A percentile compares a stretch with the other conserved stretches of the same genome.
These are phyloP conservation scores for Mortierella sp. DNA, from an alignment of 371 early-diverging fungal genomes.

Conservation along the genomic window DNA sequence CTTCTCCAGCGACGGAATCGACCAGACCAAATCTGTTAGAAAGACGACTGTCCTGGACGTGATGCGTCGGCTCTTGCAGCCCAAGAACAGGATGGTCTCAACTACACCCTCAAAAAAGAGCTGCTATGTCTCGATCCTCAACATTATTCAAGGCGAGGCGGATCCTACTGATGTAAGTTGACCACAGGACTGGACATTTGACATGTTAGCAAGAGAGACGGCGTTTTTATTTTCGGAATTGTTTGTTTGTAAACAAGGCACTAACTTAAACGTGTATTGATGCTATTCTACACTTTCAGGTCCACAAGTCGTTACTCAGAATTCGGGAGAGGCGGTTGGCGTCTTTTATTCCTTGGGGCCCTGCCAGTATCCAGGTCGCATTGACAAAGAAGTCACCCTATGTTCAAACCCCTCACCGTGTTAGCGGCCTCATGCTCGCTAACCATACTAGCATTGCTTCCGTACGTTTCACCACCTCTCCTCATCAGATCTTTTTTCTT, in stretches of 20 bases:
- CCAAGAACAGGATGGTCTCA: conserved; percentile 98
- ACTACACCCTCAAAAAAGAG: conserved; percentile 90
- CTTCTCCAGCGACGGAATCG: conserved; percentile 96
- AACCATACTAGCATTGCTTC: conserved; percentile 98
- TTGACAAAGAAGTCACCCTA: conserved; percentile 95
- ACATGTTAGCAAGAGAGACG: not conserved
- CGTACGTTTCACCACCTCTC: conserved; percentile 61
- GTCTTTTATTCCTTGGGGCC: conserved; percentile 99
- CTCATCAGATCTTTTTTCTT: too few species aligned
- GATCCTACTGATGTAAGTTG: conserved; percentile 94
- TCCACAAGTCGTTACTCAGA: conserved; percentile 96
- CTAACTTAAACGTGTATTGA: not conserved
- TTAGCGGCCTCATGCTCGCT: conserved; percentile 98
- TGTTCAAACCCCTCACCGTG: conserved; percentile 91
- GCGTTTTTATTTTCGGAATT: not conserved
- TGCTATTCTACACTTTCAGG: conserved; percentile 59
- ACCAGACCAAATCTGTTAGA: conserved; percentile 90
- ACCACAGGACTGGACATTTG: not conserved
- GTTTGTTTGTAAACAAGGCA: not conserved
- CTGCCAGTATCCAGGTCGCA: conserved; percentile 98
- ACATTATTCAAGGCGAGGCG: conserved; percentile 98
- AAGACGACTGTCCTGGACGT: conserved; percentile 99
- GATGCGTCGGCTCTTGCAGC: conserved; percentile 96
- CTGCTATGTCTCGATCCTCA: conserved; percentile 96
- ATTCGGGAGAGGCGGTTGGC: conserved; percentile 96